Conservation (phyloP, 2,329 filamentous ascomycete species). For the Teratosphaeria destructans region DNA sequence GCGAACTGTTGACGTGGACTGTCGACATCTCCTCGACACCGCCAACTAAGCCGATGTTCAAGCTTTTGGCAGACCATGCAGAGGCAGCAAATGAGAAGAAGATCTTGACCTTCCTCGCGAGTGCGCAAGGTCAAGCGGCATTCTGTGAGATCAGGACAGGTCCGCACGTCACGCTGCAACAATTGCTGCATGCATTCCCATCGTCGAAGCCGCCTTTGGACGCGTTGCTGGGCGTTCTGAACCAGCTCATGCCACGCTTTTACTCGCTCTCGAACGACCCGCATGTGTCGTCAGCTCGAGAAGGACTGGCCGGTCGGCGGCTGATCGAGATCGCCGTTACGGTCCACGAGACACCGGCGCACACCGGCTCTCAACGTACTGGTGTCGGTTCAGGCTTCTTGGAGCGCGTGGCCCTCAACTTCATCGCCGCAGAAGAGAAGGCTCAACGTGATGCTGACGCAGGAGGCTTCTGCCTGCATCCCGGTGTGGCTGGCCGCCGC, state of each 20-base stretch:
- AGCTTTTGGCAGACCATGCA: slow-evolving; percentile 76
- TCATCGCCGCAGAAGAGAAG: slow-evolving; percentile 55
- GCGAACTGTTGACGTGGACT: slow-evolving; percentile 93
- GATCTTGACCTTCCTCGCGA: slow-evolving; percentile 74
- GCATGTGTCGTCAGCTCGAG: slow-evolving; percentile 61
- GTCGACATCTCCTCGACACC: slow-evolving; percentile 87
- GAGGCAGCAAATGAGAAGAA: slow-evolving; percentile 74
- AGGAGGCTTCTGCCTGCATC: slow-evolving; percentile 33
- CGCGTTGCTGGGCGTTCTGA: slow-evolving; percentile 65
- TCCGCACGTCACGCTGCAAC: slow-evolving; percentile 70
- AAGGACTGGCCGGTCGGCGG: slow-evolving; percentile 61
- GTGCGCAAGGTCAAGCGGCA: slow-evolving; percentile 77
- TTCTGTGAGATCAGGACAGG: slow-evolving; percentile 92
- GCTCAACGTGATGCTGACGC: slow-evolving; percentile 38
- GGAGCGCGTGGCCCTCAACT: slow-evolving; percentile 67
- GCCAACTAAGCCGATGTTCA: slow-evolving; percentile 77
- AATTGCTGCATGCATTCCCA: slow-evolving; percentile 84
- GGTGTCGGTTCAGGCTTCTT: slow-evolving; percentile 91
- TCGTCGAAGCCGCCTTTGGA: slow-evolving; percentile 82
- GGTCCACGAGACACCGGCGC: slow-evolving; percentile 77
- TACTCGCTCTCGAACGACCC: slow-evolving; percentile 97
- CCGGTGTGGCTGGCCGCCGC: slow-evolving; percentile 20
- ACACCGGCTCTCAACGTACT: slow-evolving; percentile 55
- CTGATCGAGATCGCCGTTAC: slow-evolving; percentile 95
- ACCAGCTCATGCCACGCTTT: slow-evolving; percentile 91